Conservation (phyloP, 225 moss, liverwort and hornwort species). For the Physcomitrium patens region DNA sequence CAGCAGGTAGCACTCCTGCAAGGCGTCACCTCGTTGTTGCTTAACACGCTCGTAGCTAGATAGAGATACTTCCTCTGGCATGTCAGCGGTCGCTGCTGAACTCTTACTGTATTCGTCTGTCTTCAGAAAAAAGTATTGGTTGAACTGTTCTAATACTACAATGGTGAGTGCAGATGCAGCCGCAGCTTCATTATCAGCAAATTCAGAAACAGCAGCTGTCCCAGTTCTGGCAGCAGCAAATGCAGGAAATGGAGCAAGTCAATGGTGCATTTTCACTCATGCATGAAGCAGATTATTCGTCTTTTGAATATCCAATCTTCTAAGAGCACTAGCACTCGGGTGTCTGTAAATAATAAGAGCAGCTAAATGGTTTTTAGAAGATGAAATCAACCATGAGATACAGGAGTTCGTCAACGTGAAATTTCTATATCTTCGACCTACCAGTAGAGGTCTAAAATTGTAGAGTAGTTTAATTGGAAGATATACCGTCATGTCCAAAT, state of each 20-base stretch:
- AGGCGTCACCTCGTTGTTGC: conserved; percentile 18
- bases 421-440: too few relatives aligned
- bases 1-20: conserved; percentile 59
- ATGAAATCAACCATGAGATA: neutral
- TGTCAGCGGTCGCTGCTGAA: too few relatives aligned
- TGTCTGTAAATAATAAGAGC: neutral
- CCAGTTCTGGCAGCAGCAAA: too few relatives aligned
- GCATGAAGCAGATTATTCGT: neutral
- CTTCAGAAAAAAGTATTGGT: neutral
- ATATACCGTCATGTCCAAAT: too few relatives aligned
- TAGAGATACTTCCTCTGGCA: too few relatives aligned
- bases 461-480: too few relatives aligned
- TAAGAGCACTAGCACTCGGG: too few relatives aligned
- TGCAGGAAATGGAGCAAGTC: too few relatives aligned
- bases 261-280: conserved; percentile 28
- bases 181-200: too few relatives aligned
- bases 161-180: too few relatives aligned
- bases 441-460: too few relatives aligned
- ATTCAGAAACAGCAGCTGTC: too few relatives aligned
- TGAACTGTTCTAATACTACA: neutral
- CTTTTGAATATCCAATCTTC: neutral
- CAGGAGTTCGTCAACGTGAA: neutral
- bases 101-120: neutral
- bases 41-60: neutral
- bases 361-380: neutral